Base-by-base conservation (phyloP, 371 early-diverging fungal species). In the Thermomucor indicae-seudaticae region DNA sequence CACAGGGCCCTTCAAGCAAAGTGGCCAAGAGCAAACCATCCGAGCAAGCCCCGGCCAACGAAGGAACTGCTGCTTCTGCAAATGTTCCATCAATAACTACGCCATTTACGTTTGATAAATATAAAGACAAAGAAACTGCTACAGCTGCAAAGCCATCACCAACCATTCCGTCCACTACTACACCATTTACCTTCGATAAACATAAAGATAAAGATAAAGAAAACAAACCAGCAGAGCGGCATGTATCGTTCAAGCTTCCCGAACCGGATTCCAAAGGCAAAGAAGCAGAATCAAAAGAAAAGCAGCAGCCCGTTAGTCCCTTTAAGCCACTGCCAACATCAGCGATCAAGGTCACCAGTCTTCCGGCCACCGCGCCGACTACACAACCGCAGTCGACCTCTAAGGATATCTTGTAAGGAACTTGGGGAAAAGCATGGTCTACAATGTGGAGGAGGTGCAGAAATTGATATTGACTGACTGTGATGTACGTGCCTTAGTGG, bases 351-450 rank as follows among this genome's bases (percentile, higher is more conserved):
- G 31, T 49, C 38, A 28, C 49, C 38, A 40, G 28, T 16, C 31
- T 31, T 14, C 29, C n/a, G 30, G 4, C 39, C 5, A 5, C 41
- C 11, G 10, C 40, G 7, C 19, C 40, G 0, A 8, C 48, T 22
- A 17, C 40, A 3, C 38, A 49, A 22, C 40, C 49, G 12, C 49
- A 40, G 30, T 49, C 49, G 6, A 49, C 39, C 5, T 30, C 52
- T 7, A 30, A 28, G 10, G 53, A 53, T 31, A 32, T 53, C 0
- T 47, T 53, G 53, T 53, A 53, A n/a, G n/a, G n/a, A n/a, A n/a
- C n/a, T n/a, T n/a, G n/a, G n/a, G n/a, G n/a, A n/a, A n/a, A n/a
- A n/a, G n/a, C n/a, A n/a, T n/a, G n/a, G n/a, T n/a, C n/a, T n/a
- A n/a, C n/a, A n/a, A n/a, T n/a, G n/a, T n/a, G n/a, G n/a, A n/a